Evolutionary conservation across 805 yeast genomes (phyloP).

Genomic region (Vanderwaltozyma tropicalis): DNA sequence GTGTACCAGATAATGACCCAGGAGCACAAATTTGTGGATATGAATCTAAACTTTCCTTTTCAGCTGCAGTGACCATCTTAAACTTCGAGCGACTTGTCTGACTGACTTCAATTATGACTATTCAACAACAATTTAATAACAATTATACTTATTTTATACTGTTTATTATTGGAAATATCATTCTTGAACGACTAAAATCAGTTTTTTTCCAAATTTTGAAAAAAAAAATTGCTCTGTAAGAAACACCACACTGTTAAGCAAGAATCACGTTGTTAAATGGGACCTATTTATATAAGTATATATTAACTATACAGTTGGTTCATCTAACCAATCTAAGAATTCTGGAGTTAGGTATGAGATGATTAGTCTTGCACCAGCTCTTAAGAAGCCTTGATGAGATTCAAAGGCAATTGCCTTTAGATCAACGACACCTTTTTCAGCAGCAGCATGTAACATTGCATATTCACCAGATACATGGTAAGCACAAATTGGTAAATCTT

Average conservation of each 20-base stretch:
- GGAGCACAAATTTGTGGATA: slow-evolving; percentile 63
- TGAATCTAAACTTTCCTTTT: slow-evolving; percentile 35
- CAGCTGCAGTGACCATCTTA: slow-evolving; percentile 2
- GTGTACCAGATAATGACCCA: slow-evolving; percentile 60
- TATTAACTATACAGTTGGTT: slow-evolving; percentile 2
- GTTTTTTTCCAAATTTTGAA: no score
- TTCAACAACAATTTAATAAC: no score
- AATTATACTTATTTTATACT: no score
- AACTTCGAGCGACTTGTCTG: no score
- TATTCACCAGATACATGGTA: slow-evolving; percentile 96
- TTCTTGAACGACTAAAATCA: no score
- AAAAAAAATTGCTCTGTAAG: no score
- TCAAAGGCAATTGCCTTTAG: slow-evolving; percentile 71
- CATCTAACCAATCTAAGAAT: slow-evolving; percentile 81
- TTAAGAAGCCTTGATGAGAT: slow-evolving; percentile 77
- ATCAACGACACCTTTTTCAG: slow-evolving; percentile 87
- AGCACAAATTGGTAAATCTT: slow-evolving; percentile 82
- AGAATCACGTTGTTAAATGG: no score
- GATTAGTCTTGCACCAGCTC: slow-evolving; percentile 92
- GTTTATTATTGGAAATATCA: no score
- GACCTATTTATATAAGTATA: no score
- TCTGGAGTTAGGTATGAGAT: slow-evolving; percentile 94
- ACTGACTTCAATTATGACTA: no score
- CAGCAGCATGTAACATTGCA: slow-evolving; percentile 97
- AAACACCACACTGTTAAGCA: no score